Evolutionary conservation across 768 basidiomycete genomes (phyloP).

Genomic region (Leccinum arenicola): DNA sequence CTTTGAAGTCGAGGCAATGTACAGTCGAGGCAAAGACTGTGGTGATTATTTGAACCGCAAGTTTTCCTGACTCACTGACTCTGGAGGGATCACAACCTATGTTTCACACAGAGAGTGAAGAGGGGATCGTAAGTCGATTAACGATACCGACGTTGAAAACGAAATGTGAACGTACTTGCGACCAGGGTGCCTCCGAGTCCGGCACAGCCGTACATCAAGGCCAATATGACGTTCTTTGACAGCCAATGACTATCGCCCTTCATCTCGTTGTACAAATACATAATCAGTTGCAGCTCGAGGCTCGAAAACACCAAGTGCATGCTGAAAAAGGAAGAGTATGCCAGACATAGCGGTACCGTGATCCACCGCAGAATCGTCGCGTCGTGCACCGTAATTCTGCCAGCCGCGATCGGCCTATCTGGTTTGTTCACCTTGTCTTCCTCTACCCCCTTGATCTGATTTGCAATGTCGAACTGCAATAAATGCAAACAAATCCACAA

Average conservation of each 20-base stretch:
- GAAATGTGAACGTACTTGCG: constrained; percentile 29
- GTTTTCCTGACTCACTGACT: constrained; percentile 20
- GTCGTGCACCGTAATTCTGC: no score
- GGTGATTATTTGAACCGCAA: no score
- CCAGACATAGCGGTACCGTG: no score
- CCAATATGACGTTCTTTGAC: constrained; percentile 38
- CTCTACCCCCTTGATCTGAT: no score
- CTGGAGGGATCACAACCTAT: constrained; percentile 21
- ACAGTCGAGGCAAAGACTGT: no score
- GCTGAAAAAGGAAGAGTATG: constrained; percentile 13
- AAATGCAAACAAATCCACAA: no score
- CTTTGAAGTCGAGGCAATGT: constrained; percentile 26
- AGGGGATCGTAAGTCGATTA: no score
- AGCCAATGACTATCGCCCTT: constrained; percentile 37
- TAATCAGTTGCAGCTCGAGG: constrained; percentile 31
- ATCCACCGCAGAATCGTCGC: no score
- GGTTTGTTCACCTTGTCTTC: no score
- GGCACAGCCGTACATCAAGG: constrained; percentile 34
- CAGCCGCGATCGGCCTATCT: no score
- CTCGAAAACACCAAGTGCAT: constrained; percentile 32
- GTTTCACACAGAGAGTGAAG: not conserved
- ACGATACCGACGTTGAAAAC: not conserved
- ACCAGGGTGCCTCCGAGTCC: constrained; percentile 38
- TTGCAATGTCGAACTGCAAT: no score
- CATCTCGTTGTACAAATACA: constrained; percentile 39